These are phyloP conservation scores for Sarcomyxa edulis DNA, from an alignment of 768 basidiomycete genomes.

Conservation along the genomic window DNA sequence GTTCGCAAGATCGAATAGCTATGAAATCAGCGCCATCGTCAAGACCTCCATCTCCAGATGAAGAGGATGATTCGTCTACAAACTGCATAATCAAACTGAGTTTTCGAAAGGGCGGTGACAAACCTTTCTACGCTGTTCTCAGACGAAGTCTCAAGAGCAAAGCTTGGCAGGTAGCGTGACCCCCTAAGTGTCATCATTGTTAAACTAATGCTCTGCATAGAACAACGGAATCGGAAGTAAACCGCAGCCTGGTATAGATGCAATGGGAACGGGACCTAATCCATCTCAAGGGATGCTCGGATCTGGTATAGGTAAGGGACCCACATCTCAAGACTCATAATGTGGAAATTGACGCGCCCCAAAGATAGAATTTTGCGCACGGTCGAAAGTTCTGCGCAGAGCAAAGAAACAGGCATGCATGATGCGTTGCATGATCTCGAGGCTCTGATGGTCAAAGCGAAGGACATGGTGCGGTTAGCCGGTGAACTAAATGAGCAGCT, in stretches of 20 bases:
- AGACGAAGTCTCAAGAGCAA: slow-evolving; percentile 66
- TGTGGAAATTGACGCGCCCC: slow-evolving; percentile 1
- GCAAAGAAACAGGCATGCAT: slow-evolving; percentile 58
- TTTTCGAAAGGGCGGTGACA: slow-evolving; percentile 90
- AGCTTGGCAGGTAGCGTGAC: slow-evolving; percentile 73
- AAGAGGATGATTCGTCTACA: slow-evolving; percentile 29
- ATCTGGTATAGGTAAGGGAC: too few species aligned
- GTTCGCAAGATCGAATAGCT: slow-evolving; percentile 14
- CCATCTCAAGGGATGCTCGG: too few species aligned
- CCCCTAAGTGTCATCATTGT: slow-evolving; percentile 6
- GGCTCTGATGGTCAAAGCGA: slow-evolving; percentile 84
- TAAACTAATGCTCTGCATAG: too few species aligned
- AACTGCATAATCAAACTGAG: slow-evolving; percentile 68
- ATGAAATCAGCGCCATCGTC: slow-evolving; percentile 64
- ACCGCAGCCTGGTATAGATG: background rate
- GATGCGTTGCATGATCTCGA: slow-evolving; percentile 86
- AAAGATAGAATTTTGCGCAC: slow-evolving; percentile 79
- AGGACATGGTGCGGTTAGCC: slow-evolving; percentile 89
- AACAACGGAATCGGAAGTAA: slow-evolving; percentile 12
- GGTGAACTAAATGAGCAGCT: slow-evolving; percentile 83
- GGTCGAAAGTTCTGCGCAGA: slow-evolving; percentile 64
- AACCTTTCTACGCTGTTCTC: slow-evolving; percentile 71
- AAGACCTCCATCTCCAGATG: slow-evolving; percentile 51
- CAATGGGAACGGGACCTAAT: slow-evolving; percentile 4
- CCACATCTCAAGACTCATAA: slow-evolving; percentile 3